Percentiles rank a stretch among this genome's conserved stretches.
Evolutionary conservation across 345 rosid species (phyloP).

Genomic region (Kandelia obovata): DNA sequence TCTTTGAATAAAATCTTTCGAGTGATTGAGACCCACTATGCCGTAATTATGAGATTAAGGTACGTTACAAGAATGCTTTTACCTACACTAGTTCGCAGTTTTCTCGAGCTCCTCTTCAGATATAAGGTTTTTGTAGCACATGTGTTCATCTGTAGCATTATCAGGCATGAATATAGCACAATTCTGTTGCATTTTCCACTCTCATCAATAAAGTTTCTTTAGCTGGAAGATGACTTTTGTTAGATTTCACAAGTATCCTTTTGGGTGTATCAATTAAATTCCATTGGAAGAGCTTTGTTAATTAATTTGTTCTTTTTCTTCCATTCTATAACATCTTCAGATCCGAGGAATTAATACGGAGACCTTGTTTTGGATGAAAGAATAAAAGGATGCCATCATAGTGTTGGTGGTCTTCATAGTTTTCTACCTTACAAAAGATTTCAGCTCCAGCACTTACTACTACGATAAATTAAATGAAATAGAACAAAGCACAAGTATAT

Average conservation of each 20-base stretch:
- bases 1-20: background rate
- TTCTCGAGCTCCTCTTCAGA: background rate
- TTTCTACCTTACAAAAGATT: too few relatives aligned
- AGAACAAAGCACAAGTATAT: too few relatives aligned
- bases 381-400: constrained; percentile 9
- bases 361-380: constrained; percentile 20
- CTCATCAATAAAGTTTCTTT: too few relatives aligned
- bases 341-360: constrained; percentile 30
- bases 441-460: background rate
- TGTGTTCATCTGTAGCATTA: too few relatives aligned
- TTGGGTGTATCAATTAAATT: too few relatives aligned
- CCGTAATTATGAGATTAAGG: constrained; percentile 32
- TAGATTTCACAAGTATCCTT: too few relatives aligned
- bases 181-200: too few relatives aligned
- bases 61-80: constrained; percentile 23
- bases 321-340: constrained; percentile 37
- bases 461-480: constrained; percentile 12
- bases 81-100: background rate
- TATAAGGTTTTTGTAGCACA: too few relatives aligned
- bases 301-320: background rate
- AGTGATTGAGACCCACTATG: background rate
- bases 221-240: too few relatives aligned
- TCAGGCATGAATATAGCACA: too few relatives aligned
- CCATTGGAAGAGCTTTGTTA: too few relatives aligned
- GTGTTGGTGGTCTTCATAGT: too few relatives aligned